Percentiles rank a stretch among this genome's conserved stretches.
Evolutionary conservation across 441 rosid genomes (phyloP).

Genomic region (Gossypium schwendimanii): DNA sequence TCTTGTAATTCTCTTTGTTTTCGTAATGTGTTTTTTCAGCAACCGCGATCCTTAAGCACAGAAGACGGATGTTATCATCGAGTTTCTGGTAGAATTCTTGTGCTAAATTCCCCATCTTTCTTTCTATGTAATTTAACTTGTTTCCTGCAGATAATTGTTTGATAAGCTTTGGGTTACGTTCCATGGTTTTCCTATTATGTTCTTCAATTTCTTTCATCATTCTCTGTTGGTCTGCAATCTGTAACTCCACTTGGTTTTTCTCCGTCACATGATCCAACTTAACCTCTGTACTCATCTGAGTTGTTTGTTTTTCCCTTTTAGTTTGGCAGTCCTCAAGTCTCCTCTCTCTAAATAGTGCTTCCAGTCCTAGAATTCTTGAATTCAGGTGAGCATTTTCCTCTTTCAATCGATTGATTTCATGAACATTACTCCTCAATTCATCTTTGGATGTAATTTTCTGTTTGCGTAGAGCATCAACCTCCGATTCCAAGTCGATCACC

Average conservation of each 20-base stretch:
- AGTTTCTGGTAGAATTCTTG: constrained; percentile 55
- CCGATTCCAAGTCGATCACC: constrained; percentile 22
- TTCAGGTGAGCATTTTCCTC: constrained; percentile 36
- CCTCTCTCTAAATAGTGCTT: constrained; percentile 13
- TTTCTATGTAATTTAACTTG: constrained; percentile 38
- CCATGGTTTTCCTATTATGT: constrained; percentile 25
- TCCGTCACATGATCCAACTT: constrained; percentile 16
- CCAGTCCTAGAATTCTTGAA: constrained; percentile 31
- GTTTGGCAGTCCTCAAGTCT: constrained; percentile 15
- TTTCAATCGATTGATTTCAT: constrained; percentile 24
- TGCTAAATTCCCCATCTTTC: constrained; percentile 58
- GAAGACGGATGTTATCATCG: constrained; percentile 56
- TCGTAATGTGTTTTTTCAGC: constrained; percentile 65
- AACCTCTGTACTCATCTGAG: constrained; percentile 18
- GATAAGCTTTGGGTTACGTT: constrained; percentile 19
- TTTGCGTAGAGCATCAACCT: constrained; percentile 20
- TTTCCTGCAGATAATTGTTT: constrained; percentile 35
- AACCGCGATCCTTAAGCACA: constrained; percentile 52
- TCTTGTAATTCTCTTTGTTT: constrained; percentile 41
- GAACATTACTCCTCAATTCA: constrained; percentile 15
- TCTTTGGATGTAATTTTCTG: constrained; percentile 29
- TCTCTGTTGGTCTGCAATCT: constrained; percentile 33
- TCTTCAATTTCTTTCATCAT: constrained; percentile 40
- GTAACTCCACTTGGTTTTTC: constrained; percentile 23
- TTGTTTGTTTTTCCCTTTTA: constrained; percentile 17